These are phyloP conservation scores for Ophiostoma pallidulum DNA, from an alignment of 2,329 filamentous ascomycete species.

Conservation along the genomic window DNA sequence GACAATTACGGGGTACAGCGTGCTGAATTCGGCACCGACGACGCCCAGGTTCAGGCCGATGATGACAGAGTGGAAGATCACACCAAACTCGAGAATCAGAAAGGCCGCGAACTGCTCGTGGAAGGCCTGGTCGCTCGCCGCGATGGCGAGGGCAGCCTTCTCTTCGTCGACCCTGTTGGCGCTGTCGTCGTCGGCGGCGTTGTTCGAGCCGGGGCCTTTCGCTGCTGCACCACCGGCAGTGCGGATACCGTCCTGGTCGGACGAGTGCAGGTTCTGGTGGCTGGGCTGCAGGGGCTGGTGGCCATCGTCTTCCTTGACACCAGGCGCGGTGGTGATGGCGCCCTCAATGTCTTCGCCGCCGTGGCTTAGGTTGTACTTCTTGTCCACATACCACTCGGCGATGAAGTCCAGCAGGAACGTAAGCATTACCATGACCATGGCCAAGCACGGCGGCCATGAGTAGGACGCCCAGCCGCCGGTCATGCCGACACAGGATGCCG, in stretches of 20 bases:
- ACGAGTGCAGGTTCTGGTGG: conserved; percentile 54
- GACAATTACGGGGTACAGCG: conserved; percentile 58
- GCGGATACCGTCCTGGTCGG: conserved; percentile 67
- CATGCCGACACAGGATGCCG: conserved; percentile 32
- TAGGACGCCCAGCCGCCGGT: conserved; percentile 54
- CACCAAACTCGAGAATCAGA: conserved; percentile 90
- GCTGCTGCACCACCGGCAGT: conserved; percentile 41
- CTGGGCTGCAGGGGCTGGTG: too few species aligned
- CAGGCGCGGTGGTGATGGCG: conserved; percentile 29
- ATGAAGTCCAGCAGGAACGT: conserved; percentile 87
- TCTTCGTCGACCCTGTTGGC: conserved; percentile 66
- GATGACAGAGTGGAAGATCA: conserved; percentile 91
- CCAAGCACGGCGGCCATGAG: conserved; percentile 75
- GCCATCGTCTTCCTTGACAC: conserved; percentile 9
- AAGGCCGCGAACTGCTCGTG: conserved; percentile 41
- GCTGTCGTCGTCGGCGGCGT: conserved; percentile 43
- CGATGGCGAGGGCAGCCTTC: conserved; percentile 18
- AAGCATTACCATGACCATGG: conserved; percentile 73
- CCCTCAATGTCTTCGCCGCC: conserved; percentile 40
- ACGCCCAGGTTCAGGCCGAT: conserved; percentile 75
- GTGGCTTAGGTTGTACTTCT: conserved; percentile 38
- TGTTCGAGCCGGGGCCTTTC: conserved; percentile 36
- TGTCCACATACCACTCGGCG: conserved; percentile 64
- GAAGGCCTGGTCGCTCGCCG: conserved; percentile 25
- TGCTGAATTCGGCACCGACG: conserved; percentile 42